These are phyloP conservation scores for Tephrocybe sp. DNA, from an alignment of 768 basidiomycete genomes.

Conservation along the genomic window DNA sequence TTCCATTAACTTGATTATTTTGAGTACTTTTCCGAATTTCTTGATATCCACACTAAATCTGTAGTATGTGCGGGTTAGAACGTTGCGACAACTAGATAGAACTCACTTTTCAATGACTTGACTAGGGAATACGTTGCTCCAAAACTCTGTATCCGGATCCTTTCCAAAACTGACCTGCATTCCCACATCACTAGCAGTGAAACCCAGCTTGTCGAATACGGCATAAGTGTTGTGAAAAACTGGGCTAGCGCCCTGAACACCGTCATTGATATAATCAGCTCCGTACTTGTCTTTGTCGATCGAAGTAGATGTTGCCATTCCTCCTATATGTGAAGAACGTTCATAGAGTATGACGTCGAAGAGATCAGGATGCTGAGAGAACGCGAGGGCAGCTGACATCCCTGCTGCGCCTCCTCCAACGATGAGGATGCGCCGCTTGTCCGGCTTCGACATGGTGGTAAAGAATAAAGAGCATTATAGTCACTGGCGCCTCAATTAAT, in stretches of 20 bases:
- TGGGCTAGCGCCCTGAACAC: slow-evolving; percentile 32
- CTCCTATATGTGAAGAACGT: slow-evolving; percentile 25
- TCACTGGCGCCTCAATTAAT: too few relatives aligned
- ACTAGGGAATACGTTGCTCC: slow-evolving; percentile 32
- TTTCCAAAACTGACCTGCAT: slow-evolving; percentile 33
- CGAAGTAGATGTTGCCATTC: slow-evolving; percentile 30
- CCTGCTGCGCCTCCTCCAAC: slow-evolving; percentile 31
- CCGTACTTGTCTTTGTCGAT: slow-evolving; percentile 26
- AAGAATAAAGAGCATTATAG: background rate
- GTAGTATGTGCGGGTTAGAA: background rate
- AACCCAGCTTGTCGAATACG: slow-evolving; percentile 30
- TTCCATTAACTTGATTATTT: slow-evolving; percentile 28
- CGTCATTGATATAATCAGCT: slow-evolving; percentile 32
- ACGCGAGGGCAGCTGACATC: slow-evolving; percentile 32
- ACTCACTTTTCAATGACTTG: slow-evolving; percentile 27
- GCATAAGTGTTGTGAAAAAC: slow-evolving; percentile 32
- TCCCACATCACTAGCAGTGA: slow-evolving; percentile 26
- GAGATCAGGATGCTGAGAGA: slow-evolving; percentile 28
- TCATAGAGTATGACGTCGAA: slow-evolving; percentile 29
- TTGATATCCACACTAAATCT: slow-evolving; percentile 30
- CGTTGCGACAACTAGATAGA: background rate
- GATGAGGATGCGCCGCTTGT: slow-evolving; percentile 26
- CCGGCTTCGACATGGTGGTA: slow-evolving; percentile 4
- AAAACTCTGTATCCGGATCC: slow-evolving; percentile 27
- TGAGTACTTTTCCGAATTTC: slow-evolving; percentile 29